phyloP scores from a whole-genome alignment of 805 yeast species.

The Ogataea naganishii region DNA sequence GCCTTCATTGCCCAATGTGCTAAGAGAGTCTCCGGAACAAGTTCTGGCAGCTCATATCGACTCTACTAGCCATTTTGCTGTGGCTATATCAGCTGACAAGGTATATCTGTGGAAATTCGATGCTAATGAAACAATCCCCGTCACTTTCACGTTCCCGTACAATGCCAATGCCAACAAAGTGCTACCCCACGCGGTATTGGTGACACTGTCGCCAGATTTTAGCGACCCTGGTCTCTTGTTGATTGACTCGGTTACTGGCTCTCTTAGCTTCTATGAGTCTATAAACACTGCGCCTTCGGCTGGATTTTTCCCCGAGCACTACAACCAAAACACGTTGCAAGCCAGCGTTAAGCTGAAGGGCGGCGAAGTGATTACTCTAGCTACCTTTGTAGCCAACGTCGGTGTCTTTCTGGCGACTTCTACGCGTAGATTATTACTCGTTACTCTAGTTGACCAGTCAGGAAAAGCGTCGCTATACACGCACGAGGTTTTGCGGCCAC shows the following conservation, averaged over 20 bases:
- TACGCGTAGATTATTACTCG: constrained; percentile 52
- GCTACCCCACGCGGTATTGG: constrained; percentile 47
- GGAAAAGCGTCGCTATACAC: constrained; percentile 43
- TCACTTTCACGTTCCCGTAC: constrained; percentile 44
- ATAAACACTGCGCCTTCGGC: constrained; percentile 60
- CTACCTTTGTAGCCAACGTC: constrained; percentile 60
- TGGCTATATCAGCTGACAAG: constrained; percentile 33
- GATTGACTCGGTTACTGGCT: constrained; percentile 50
- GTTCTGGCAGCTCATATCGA: constrained; percentile 13
- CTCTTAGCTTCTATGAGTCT: constrained; percentile 62
- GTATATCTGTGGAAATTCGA: constrained; percentile 63
- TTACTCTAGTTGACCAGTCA: constrained; percentile 56
- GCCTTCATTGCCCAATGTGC: constrained; percentile 44
- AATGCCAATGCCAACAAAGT: constrained; percentile 16
- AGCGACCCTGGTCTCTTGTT: constrained; percentile 65
- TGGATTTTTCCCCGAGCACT: constrained; percentile 32
- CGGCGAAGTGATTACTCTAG: constrained; percentile 47
- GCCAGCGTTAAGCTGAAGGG: constrained; percentile 33
- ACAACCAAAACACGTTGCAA: constrained; percentile 24
- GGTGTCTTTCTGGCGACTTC: constrained; percentile 70
- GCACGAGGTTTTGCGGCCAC: constrained; percentile 14
- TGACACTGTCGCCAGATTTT: constrained; percentile 40
- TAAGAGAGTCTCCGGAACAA: constrained; percentile 15
- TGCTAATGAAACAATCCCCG: constrained; percentile 52
- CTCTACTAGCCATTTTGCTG: constrained; percentile 18